Base-by-base conservation (phyloP, 23 red algal species). In the Pyropia yezoensis region DNA sequence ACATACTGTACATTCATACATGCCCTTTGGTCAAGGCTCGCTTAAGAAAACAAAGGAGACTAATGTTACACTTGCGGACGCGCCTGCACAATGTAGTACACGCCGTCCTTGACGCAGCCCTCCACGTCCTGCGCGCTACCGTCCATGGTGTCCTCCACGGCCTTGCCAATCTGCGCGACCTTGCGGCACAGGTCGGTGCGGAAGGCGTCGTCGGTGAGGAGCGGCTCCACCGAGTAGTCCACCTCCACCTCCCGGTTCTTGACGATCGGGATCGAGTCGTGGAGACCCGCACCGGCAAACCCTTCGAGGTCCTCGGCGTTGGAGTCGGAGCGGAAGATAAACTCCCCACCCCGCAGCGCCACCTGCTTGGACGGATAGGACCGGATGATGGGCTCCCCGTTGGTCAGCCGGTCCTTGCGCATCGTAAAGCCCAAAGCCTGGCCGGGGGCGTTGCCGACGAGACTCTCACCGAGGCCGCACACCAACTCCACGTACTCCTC, bases 241-340 rank as follows among this genome's bases (percentile, higher is more conserved):
- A 91, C 73, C 14, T 67, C 55, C 7, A 64, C 65, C 27, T 69
- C 55, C n/a, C 54, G 30, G 27, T 74, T 68, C 39, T 69, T 21
- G n/a, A 25, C 18, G 13, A 83, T 50, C 16, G 78, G 63, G 16
- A 91, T 57, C 17, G 87, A 91, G 70, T 91, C 87, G 61, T 82
- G 78, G 17, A 91, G 61, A 5, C 87, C 87, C 32, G 87, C 87
- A 19, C 87, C 87, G 26, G 87, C 87, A 83, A 91, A 91, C 15
- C 78, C 87, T 23, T 91, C 87, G 14, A 91, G 70, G 62, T 91
- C 87, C 54, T 91, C 87, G 1, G 77, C 76, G 70, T 91, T 91
- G 27, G 77, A 83, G 87, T 91, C 87, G 14, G 77, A 83, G 3
- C 87, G 66, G 63, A 91, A 91, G 47, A 91, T 91, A 19, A 76